Percentiles rank a stretch among this genome's conserved stretches.
Conservation (phyloP, 441 rosid species). For the Jatropha multifida region DNA sequence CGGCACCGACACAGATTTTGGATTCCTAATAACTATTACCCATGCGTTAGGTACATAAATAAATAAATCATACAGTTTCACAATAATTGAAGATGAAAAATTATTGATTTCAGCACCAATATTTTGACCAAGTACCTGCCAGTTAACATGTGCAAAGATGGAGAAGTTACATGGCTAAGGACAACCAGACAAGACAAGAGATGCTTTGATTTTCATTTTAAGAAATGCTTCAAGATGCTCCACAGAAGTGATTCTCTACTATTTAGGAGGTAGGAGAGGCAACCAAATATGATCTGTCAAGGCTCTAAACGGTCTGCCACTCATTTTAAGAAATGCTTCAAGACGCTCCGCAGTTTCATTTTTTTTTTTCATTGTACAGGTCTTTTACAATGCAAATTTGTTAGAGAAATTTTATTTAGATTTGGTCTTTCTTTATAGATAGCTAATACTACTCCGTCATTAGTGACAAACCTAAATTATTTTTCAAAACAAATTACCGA, state of each 20-base stretch:
- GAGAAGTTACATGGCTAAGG: not conserved
- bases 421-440: no score
- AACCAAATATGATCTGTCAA: not conserved
- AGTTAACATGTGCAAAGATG: conserved; percentile 8
- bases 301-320: not conserved
- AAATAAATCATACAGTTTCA: not conserved
- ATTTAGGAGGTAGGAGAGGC: no score
- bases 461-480: not conserved
- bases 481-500: not conserved
- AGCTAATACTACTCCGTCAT: no score
- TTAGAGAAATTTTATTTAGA: no score
- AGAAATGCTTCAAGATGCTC: not conserved
- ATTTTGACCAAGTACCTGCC: not conserved
- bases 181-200: conserved; percentile 4
- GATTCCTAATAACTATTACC: not conserved
- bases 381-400: no score
- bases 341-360: no score
- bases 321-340: no score
- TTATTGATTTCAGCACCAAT: not conserved
- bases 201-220: not conserved
- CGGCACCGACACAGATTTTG: not conserved
- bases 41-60: not conserved
- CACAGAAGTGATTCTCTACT: not conserved
- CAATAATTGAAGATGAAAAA: not conserved
- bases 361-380: no score